Evolutionary conservation across 2,329 filamentous ascomycete species (phyloP).

Genomic region (Fusarium bactridioides): DNA sequence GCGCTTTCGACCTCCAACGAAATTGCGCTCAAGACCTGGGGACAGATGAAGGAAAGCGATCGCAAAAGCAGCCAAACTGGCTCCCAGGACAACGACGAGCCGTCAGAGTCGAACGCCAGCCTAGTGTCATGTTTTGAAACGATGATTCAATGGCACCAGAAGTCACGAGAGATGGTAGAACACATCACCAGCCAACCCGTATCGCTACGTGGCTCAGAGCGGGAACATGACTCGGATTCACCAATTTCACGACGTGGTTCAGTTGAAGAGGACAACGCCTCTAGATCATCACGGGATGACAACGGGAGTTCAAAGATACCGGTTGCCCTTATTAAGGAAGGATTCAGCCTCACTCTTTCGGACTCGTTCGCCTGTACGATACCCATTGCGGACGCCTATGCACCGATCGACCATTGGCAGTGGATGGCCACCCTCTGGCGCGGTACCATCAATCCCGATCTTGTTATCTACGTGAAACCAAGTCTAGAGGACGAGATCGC

Average conservation of each 20-base stretch:
- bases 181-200: constrained; percentile 52
- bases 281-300: constrained; percentile 1
- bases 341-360: constrained; percentile 81
- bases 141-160: constrained; percentile 78
- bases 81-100: constrained; percentile 23
- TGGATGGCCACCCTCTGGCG: constrained; percentile 97
- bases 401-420: constrained; percentile 91
- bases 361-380: constrained; percentile 78
- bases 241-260: constrained; percentile 19
- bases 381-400: constrained; percentile 79
- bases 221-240: constrained; percentile 2
- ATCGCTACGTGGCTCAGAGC: constrained; percentile 9
- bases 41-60: constrained; percentile 43
- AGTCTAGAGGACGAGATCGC: constrained; percentile 47
- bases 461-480: constrained; percentile 72
- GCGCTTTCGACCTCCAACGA: constrained; percentile 62
- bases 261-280: constrained; percentile 4
- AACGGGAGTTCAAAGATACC: constrained; percentile 56
- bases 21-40: constrained; percentile 55
- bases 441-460: constrained; percentile 81
- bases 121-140: constrained; percentile 70
- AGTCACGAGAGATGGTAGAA: constrained; percentile 73
- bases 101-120: constrained; percentile 46
- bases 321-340: constrained; percentile 77
- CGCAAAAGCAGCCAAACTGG: constrained; percentile 6